Evolutionary conservation across 2,329 filamentous ascomycete genomes (phyloP).

Genomic region (Scytalidium lignicola): DNA sequence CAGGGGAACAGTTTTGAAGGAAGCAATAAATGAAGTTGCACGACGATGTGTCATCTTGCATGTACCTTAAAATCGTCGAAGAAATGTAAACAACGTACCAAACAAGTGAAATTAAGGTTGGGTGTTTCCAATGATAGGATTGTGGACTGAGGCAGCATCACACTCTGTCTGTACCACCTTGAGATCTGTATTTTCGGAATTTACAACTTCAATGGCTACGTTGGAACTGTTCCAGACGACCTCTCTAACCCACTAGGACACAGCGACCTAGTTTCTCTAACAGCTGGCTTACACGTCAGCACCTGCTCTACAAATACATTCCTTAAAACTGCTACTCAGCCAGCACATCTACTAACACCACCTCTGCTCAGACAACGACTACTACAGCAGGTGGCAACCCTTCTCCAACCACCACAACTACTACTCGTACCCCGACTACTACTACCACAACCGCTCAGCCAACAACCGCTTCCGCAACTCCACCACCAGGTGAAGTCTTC

Average conservation of each 20-base stretch:
- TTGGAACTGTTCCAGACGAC: conserved; percentile 13
- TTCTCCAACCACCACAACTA: conserved; percentile 10
- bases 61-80: too few relatives aligned
- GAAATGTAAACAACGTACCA: too few relatives aligned
- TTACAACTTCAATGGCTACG: conserved; percentile 22
- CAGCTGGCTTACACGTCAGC: conserved; percentile 25
- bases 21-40: too few relatives aligned
- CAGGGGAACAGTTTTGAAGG: too few relatives aligned
- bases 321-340: conserved; percentile 23
- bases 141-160: too few relatives aligned
- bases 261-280: conserved; percentile 23
- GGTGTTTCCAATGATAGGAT: too few relatives aligned
- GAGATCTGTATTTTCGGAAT: conserved; percentile 17
- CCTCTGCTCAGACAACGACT: conserved; percentile 5
- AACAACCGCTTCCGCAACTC: neutral
- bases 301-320: conserved; percentile 28
- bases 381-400: conserved; percentile 4
- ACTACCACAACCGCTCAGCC: neutral
- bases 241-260: conserved; percentile 20
- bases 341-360: conserved; percentile 9
- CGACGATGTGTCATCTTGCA: too few relatives aligned
- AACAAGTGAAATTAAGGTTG: too few relatives aligned
- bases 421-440: conserved; percentile 5
- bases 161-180: too few relatives aligned
- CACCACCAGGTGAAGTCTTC: conserved; percentile 7